Evolutionary conservation across 306 rosid species (phyloP).

Genomic region (Ammopiptanthus mongolicus): DNA sequence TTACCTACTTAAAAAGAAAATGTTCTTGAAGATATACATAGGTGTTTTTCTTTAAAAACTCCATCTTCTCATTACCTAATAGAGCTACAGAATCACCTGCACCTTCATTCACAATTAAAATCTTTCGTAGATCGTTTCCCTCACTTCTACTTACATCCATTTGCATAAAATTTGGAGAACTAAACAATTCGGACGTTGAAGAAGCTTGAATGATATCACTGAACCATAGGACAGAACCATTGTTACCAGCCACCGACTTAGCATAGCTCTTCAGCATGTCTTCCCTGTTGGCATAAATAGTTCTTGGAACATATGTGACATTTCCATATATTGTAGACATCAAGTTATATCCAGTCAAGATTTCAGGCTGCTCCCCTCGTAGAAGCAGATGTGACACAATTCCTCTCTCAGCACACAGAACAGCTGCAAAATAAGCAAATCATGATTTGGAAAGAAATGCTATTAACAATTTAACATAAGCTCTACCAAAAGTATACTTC

Average conservation of each 20-base stretch:
- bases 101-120: constrained; percentile 78
- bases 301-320: constrained; percentile 75
- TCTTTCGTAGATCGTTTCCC: constrained; percentile 43
- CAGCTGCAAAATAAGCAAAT: constrained; percentile 54
- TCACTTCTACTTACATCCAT: constrained; percentile 35
- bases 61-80: constrained; percentile 59
- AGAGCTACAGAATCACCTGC: constrained; percentile 90
- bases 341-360: constrained; percentile 86
- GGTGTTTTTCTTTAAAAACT: constrained; percentile 11
- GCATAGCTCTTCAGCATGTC: constrained; percentile 66
- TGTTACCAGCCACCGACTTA: constrained; percentile 47
- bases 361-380: constrained; percentile 86
- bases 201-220: constrained; percentile 57
- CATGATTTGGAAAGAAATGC: neutral
- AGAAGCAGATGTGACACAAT: constrained; percentile 70
- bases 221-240: constrained; percentile 48
- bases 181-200: constrained; percentile 22
- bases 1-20: constrained; percentile 3
- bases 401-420: constrained; percentile 86
- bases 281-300: constrained; percentile 65
- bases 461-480: constrained; percentile 1
- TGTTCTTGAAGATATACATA: constrained; percentile 20
- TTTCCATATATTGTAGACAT: constrained; percentile 84
- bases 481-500: neutral
- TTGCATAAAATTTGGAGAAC: constrained; percentile 24